These are phyloP conservation scores for Trypanosoma mega DNA, from an alignment of 208 protist species.

Conservation along the genomic window DNA sequence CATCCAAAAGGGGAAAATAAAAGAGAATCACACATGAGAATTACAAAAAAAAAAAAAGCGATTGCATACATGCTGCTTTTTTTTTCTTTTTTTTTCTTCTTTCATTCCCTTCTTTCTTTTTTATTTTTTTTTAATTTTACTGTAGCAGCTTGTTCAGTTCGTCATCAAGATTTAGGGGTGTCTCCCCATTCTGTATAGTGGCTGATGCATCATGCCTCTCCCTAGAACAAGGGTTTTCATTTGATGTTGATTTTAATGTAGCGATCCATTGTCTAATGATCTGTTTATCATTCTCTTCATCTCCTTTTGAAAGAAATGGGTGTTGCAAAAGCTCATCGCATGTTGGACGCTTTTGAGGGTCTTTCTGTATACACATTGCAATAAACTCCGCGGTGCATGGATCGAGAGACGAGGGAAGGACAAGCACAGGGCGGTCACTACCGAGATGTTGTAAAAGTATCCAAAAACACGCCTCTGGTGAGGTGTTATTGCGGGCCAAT, in stretches of 20 bases:
- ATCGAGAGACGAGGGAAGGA: constrained; percentile 55
- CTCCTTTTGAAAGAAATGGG: constrained; percentile 45
- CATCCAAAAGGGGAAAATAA: too few species aligned
- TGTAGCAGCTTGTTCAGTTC: constrained; percentile 58
- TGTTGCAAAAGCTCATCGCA: constrained; percentile 72
- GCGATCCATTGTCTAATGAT: constrained; percentile 38
- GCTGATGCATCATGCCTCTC: not conserved
- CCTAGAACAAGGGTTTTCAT: too few species aligned
- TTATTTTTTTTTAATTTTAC: constrained; percentile 4
- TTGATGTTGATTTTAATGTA: too few species aligned
- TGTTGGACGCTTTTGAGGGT: constrained; percentile 52
- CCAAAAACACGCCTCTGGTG: constrained; percentile 83
- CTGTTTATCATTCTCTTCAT: constrained; percentile 21
- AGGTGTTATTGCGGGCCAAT: constrained; percentile 43
- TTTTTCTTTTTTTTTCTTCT: constrained; percentile 7
- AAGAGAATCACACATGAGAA: too few species aligned
- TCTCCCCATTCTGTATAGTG: too few species aligned
- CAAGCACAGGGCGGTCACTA: constrained; percentile 51
- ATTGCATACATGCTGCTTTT: too few species aligned
- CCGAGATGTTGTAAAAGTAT: constrained; percentile 79
- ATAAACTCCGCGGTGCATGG: constrained; percentile 68
- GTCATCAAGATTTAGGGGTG: constrained; percentile 55
- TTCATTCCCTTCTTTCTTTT: constrained; percentile 1
- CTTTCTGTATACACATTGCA: constrained; percentile 56
- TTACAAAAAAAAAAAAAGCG: too few species aligned